Evolutionary conservation across 495 filamentous ascomycete species (phyloP).

Genomic region (Penicillium manginii): DNA sequence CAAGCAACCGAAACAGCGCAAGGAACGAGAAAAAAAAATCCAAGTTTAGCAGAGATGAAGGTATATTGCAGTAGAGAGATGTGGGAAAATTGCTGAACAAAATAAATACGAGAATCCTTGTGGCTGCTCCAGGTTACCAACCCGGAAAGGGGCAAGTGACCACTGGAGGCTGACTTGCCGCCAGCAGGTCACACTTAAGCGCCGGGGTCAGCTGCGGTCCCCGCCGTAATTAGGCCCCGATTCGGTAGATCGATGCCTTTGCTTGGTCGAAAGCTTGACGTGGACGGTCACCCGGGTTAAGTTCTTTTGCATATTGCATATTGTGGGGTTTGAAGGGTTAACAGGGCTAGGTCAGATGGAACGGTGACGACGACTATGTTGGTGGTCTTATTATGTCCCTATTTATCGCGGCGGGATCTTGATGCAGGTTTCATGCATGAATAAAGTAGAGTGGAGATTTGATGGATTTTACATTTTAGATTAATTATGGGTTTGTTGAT

Average conservation of each 20-base stretch:
- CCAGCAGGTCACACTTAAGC: constrained; percentile 31
- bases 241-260: background rate
- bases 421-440: background rate
- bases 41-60: background rate
- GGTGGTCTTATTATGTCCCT: background rate
- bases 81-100: background rate
- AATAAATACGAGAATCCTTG: background rate
- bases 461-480: background rate
- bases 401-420: background rate
- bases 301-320: background rate
- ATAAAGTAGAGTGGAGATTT: background rate
- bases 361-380: constrained; percentile 7
- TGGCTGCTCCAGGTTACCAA: background rate
- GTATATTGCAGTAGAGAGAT: background rate
- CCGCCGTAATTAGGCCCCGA: background rate
- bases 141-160: constrained; percentile 20
- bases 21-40: background rate
- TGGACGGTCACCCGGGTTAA: constrained; percentile 13
- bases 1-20: background rate
- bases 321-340: too few species aligned
- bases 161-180: constrained; percentile 26
- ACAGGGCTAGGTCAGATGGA: constrained; percentile 10
- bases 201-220: constrained; percentile 30
- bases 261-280: constrained; percentile 20
- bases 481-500: too few species aligned